These are phyloP conservation scores for Usnea hakonensis DNA, from an alignment of 495 filamentous ascomycete species.

Conservation along the genomic window DNA sequence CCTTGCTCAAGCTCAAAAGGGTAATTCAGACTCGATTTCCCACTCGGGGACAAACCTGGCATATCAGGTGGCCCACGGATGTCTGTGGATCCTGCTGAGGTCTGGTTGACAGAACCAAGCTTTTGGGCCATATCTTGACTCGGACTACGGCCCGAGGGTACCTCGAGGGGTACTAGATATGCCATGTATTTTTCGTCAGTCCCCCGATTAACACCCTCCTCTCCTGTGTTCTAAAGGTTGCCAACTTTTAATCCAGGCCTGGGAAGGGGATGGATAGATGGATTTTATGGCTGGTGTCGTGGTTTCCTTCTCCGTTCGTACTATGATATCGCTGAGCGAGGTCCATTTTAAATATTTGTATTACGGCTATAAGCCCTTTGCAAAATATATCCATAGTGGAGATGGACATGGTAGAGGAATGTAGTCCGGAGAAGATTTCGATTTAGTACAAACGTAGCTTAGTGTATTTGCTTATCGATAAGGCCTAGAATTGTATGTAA, in stretches of 20 bases:
- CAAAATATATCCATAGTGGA: background rate
- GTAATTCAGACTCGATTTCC: background rate
- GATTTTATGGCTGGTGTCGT: background rate
- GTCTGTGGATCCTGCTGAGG: background rate
- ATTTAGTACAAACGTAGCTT: constrained; percentile 24
- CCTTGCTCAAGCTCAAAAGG: background rate
- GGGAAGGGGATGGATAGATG: background rate
- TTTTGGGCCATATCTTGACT: background rate
- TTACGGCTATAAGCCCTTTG: background rate
- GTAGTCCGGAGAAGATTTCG: constrained; percentile 26
- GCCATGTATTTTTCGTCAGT: background rate
- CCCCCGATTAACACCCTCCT: background rate
- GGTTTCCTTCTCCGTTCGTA: background rate
- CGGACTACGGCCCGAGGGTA: background rate
- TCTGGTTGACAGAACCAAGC: background rate
- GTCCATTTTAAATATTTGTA: background rate
- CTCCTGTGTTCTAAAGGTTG: background rate
- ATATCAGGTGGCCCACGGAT: background rate
- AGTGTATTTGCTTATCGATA: background rate
- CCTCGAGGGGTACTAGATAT: background rate
- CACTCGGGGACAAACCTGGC: background rate
- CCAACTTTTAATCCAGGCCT: background rate
- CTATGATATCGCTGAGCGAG: background rate
- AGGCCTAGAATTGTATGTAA: background rate
- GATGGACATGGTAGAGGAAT: constrained; percentile 16